Base-by-base conservation (phyloP, 2,329 filamentous ascomycete genomes). In the Aspergillus floridensis region DNA sequence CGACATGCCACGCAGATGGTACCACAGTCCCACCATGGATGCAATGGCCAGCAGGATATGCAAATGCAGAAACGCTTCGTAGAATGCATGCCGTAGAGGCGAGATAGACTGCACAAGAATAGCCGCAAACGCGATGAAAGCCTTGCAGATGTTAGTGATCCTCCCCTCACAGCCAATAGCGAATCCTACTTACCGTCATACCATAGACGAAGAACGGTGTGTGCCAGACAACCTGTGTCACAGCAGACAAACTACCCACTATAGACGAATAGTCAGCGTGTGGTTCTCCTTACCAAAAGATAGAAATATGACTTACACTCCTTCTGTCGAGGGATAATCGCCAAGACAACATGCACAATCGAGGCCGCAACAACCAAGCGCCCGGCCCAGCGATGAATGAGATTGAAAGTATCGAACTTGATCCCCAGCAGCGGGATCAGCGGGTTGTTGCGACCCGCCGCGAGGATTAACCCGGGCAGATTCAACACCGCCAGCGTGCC, bases 351-450 rank as follows among this genome's bases (percentile, higher is more conserved):
- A 75, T 96, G 91, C 24, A 90, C 79, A 49, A 91, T 67, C 6
- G 84, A 78, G 71, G 93, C 88, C 8, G 87, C 59, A 12, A 90
- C 83, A 31, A 90, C 85, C 44, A 92, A 83, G 26, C 91, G 84
- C 22, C 90, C 91, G 62, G 90, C 84, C 90, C 90, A 95, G 62
- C 91, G 86, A 75, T 95, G 91, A 59, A 93, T 80, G 11, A 93
- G 86, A 74, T 97, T 97, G 82, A 96, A 97, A 0, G 92, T 93
- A 74, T 98, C 93, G 76, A 96, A 98, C 69, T 90, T 91, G 70
- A 97, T 87, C 64, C 89, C 86, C 57, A 97, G 82, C 31, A 95
- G 73, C 5, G 80, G 74, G 69, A 97, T 96, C 56, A 96, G 81
- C 2, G 91, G 91, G 76, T 97, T 98, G 80, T 97, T 97, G 69